Evolutionary conservation across 305 asterid genomes (phyloP).

Genomic region (Fraxinus dipetala): DNA sequence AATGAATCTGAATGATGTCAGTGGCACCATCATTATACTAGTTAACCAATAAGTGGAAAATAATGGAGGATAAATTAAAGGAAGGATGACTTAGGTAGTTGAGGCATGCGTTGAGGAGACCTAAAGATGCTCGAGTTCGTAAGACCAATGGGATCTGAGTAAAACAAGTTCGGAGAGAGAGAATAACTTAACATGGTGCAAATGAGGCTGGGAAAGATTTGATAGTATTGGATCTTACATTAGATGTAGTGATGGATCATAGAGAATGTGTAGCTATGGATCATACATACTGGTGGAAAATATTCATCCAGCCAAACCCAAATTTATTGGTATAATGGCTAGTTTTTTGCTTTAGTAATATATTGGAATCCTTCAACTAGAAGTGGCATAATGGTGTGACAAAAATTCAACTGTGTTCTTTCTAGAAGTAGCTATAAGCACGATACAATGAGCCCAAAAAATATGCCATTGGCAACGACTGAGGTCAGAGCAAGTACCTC

Average conservation of each 20-base stretch:
- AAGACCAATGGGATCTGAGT: neutral
- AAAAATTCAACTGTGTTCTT: neutral
- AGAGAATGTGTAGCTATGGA: neutral
- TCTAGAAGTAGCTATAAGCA: neutral
- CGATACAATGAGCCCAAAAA: conserved; percentile 14
- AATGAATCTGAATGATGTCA: neutral
- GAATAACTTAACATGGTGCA: neutral
- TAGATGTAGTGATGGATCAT: neutral
- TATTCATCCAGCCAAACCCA: neutral
- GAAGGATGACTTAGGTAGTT: neutral
- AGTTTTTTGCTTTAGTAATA: conserved; percentile 77
- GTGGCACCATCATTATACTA: neutral
- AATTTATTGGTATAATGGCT: neutral
- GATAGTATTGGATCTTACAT: neutral
- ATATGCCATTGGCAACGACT: conserved; percentile 9
- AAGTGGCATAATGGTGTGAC: neutral
- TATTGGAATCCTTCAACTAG: conserved; percentile 29
- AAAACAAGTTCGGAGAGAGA: neutral
- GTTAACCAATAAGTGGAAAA: neutral
- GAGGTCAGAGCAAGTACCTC: conserved; percentile 55
- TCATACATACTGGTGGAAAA: neutral
- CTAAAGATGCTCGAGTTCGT: neutral
- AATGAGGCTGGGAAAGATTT: neutral
- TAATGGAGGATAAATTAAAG: neutral
- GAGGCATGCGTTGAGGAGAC: neutral